Base-by-base conservation (phyloP, 2,329 filamentous ascomycete species). In the Metarhizium robertsii region DNA sequence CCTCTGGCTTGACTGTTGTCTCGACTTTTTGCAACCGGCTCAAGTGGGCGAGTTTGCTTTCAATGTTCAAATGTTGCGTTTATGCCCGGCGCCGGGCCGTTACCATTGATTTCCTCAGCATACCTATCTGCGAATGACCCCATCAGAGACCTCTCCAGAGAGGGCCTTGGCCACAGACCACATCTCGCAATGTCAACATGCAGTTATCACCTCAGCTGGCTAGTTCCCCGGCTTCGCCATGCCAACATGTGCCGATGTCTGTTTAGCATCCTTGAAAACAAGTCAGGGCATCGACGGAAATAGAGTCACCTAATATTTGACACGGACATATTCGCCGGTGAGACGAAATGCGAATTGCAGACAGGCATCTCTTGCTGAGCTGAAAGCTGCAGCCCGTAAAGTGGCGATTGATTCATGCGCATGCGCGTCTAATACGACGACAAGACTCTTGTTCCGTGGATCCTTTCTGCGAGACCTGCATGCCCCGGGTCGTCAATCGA, bases 391-490 rank as follows among this genome's bases (percentile, higher is more conserved):
- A 58, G 52, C 30, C 49, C 20, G 30, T 40, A 42, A 34, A 45
- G 42, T 54, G 48, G 51, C 54, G 34, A 53, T 38, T 25, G 13
- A 47, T 10, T 36, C 53, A 51, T 46, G 53, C 53, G 38, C 34
- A 38, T 49, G 49, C 57, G 32, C 54, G 55, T 56, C 53, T 38
- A 60, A 50, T 40, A 53, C 32, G 20, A n/a, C 52, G 18, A 30
- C 32, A 51, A 32, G 50, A 46, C 45, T 29, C 36, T 53, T 48
- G 34, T 25, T 53, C 42, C 38, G 13, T 36, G 54, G 30, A 18
- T 50, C 38, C 20, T 25, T 58, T 16, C 56, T 56, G 55, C 55
- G 56, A 51, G 53, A 50, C 56, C 47, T 58, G 59, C 61, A 58
- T 61, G 42, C 29, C 29, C 47, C 57, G 57, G 55, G 50, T 55